phyloP scores from a whole-genome alignment of 345 rosid genomes.

The Moringa oleifera region DNA sequence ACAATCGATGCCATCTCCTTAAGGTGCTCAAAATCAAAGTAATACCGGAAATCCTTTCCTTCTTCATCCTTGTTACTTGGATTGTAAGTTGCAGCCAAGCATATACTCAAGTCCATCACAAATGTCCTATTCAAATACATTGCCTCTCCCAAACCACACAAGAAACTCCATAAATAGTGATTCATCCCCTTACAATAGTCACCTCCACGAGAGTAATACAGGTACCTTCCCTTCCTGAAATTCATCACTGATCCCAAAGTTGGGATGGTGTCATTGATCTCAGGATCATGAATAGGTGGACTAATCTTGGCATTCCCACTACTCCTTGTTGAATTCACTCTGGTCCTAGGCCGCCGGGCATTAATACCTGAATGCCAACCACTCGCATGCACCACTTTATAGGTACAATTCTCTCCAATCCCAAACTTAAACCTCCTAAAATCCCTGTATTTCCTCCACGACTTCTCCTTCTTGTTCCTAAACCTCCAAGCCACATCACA shows the following conservation, averaged over 20 bases:
- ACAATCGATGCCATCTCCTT: conserved; percentile 74
- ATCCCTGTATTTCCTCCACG: conserved; percentile 92
- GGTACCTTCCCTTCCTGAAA: conserved; percentile 71
- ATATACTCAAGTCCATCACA: conserved; percentile 85
- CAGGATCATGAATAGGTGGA: conserved; percentile 33
- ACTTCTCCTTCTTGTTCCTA: conserved; percentile 89
- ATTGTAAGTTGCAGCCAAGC: conserved; percentile 59
- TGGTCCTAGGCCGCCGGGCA: conserved; percentile 54
- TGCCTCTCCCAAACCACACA: conserved; percentile 94
- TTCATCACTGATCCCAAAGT: conserved; percentile 47
- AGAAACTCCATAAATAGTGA: conserved; percentile 90
- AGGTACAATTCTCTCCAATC: conserved; percentile 57
- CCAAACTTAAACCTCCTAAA: conserved; percentile 81
- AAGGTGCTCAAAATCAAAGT: conserved; percentile 89
- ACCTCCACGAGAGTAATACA: conserved; percentile 85
- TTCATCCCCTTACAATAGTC: conserved; percentile 98
- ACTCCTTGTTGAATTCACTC: conserved; percentile 17
- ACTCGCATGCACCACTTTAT: conserved; percentile 44
- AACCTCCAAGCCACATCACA: conserved; percentile 93
- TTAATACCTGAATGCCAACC: conserved; percentile 90
- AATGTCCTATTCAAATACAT: conserved; percentile 87
- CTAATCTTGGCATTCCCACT: conserved; percentile 26
- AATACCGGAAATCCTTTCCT: conserved; percentile 82
- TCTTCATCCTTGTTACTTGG: conserved; percentile 70
- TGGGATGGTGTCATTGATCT: conserved; percentile 64